A percentile compares a stretch with the other conserved stretches of the same genome.
Conservation (phyloP, 1,284 basidiomycete genomes). For the Pseudozyma hubeiensis region DNA sequence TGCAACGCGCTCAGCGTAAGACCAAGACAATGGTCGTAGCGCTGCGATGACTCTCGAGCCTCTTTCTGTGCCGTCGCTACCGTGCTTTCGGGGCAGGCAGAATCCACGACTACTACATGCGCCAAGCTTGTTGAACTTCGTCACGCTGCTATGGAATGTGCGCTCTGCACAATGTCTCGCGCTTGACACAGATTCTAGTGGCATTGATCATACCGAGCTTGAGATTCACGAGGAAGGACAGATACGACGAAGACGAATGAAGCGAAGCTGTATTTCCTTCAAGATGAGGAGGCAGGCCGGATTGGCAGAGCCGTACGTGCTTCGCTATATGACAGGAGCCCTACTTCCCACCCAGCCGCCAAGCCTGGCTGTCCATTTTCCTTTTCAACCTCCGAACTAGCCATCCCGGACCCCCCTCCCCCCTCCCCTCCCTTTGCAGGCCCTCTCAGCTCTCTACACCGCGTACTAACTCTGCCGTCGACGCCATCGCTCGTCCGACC, state of each 20-base stretch:
- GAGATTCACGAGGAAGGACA: not conserved
- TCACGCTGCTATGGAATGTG: not conserved
- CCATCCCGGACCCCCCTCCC: not conserved
- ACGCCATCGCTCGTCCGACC: conserved; percentile 9
- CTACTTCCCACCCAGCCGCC: not conserved
- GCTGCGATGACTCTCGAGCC: too few relatives aligned
- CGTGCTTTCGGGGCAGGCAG: too few relatives aligned
- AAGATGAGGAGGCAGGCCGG: not conserved
- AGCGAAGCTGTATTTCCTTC: too few relatives aligned
- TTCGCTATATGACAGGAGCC: not conserved
- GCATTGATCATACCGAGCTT: too few relatives aligned
- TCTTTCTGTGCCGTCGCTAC: too few relatives aligned
- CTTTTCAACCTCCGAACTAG: not conserved
- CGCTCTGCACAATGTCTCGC: not conserved
- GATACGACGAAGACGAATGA: not conserved
- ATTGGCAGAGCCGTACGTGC: not conserved
- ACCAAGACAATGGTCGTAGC: too few relatives aligned
- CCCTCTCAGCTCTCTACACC: not conserved
- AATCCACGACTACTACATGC: not conserved
- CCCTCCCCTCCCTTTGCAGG: not conserved
- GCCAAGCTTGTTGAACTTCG: not conserved
- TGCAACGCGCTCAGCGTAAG: too few relatives aligned
- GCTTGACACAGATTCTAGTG: not conserved
- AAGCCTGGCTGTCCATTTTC: conserved; percentile 1
- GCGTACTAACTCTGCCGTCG: not conserved